Percentiles rank a stretch among this genome's conserved stretches.
Conservation (phyloP, 2,329 filamentous ascomycete species). For the Chaetoscypha palmicola region DNA sequence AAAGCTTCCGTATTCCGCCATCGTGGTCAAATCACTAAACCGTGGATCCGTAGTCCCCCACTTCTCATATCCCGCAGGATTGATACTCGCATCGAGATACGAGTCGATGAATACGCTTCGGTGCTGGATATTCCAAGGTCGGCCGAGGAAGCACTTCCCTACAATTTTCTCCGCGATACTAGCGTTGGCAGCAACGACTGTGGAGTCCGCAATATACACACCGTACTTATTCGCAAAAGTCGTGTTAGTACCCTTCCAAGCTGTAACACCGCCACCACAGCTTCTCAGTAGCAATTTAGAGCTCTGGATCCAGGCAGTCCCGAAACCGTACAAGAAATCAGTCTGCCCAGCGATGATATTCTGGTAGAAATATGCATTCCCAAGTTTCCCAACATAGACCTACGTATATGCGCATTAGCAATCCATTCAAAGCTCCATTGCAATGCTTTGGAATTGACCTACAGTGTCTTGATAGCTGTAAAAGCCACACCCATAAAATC, state of each 20-base stretch:
- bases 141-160: conserved; percentile 44
- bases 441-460: too few species aligned
- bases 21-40: conserved; percentile 36
- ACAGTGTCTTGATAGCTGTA: conserved; percentile 64
- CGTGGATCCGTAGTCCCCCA: conserved; percentile 32
- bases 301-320: conserved; percentile 43
- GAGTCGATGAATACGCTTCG: conserved; percentile 41
- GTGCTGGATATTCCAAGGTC: conserved; percentile 43
- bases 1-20: conserved; percentile 45
- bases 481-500: conserved; percentile 60
- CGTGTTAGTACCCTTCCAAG: conserved; percentile 63
- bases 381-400: conserved; percentile 60
- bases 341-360: conserved; percentile 56
- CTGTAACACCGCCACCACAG: conserved; percentile 61
- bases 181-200: conserved; percentile 47
- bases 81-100: conserved; percentile 45
- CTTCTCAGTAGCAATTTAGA: conserved; percentile 47
- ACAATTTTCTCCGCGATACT: conserved; percentile 21
- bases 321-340: conserved; percentile 62
- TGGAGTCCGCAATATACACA: conserved; percentile 53
- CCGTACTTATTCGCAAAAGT: conserved; percentile 61
- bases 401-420: too few species aligned
- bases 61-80: conserved; percentile 41
- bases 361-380: conserved; percentile 57
- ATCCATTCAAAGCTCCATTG: too few species aligned